These are phyloP conservation scores for Xenoacremonium recifei DNA, from an alignment of 2,329 filamentous ascomycete species.

Conservation along the genomic window DNA sequence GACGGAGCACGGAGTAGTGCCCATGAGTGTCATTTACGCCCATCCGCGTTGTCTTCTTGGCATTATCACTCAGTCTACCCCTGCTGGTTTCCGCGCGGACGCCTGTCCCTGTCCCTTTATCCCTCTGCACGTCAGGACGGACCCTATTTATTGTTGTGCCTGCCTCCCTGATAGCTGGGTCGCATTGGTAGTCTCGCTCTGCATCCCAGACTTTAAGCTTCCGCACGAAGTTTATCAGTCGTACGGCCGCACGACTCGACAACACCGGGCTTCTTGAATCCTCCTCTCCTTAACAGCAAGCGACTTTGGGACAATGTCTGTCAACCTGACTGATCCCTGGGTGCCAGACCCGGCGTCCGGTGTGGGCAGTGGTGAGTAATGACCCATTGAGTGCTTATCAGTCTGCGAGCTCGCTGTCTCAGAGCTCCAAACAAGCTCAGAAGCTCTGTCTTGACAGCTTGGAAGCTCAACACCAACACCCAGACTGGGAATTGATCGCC, in stretches of 20 bases:
- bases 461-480: neutral
- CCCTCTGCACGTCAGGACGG: neutral
- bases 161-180: neutral
- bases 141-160: neutral
- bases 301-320: constrained; percentile 1
- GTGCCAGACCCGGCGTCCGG: constrained; percentile 6
- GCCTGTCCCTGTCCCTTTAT: neutral
- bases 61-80: neutral
- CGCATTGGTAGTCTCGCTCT: neutral
- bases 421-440: neutral
- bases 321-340: constrained; percentile 5
- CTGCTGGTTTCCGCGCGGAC: neutral
- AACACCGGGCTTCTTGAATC: neutral
- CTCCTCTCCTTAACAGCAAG: neutral
- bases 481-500: neutral
- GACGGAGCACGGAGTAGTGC: neutral
- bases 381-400: neutral
- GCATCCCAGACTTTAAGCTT: neutral
- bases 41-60: neutral
- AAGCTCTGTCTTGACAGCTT: neutral
- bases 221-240: neutral
- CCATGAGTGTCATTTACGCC: neutral
- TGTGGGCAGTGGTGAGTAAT: constrained; percentile 6
- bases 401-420: neutral
- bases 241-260: neutral